Evolutionary conservation across 495 filamentous ascomycete genomes (phyloP), one percentile per base, ranked within the genome.

Genomic region (Talaromyces stipitatus): DNA sequence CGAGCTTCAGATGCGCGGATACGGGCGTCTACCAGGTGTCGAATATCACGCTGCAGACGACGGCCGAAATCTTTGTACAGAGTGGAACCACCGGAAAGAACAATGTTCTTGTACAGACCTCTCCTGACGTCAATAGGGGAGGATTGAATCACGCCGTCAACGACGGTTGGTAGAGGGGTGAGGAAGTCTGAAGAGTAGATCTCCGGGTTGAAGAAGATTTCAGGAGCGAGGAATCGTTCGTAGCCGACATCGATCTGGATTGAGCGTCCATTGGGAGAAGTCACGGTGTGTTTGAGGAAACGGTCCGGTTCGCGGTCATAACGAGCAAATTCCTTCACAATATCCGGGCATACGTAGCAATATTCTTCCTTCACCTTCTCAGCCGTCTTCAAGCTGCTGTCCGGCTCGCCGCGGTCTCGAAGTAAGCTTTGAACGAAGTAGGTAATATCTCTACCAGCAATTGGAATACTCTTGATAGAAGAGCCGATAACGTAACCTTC

Each of bases 141-240:
- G 20, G 88, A 90, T 70, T 98, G 94, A 65, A 98, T 98, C 58
- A 97, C 94, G 51, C 86, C 87, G 67, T 98, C 94, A 47, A 97
- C 94, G 38, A 97, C 91, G 48, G 78, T 90, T 28, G 94, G 94
- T 2, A 98, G 80, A 5, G 94, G 94, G 3, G 94, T 98, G 60
- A 97, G 78, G 76, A 97, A 98, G 71, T 98, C 95, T 57, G 92
- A 96, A 28, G 89, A 95, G 77, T 96, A 97, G 65, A 97, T 97
- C 77, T 98, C 94, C 30, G 94, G 94, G 72, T 97, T 98, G 81
- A 98, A 98, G 78, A 97, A 98, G 61, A 98, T 98, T 71, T 98
- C 94, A 43, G 94, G 94, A 2, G 94, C 94, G 38, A 98, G 81
- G 81, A 98, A 98, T 32, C 94, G 90, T 69, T 98, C 94, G 73